A percentile compares a stretch with the other conserved stretches of the same genome.
phyloP scores from a whole-genome alignment of 176 grass and related monocot genomes.

The Calamus simplicifolius region DNA sequence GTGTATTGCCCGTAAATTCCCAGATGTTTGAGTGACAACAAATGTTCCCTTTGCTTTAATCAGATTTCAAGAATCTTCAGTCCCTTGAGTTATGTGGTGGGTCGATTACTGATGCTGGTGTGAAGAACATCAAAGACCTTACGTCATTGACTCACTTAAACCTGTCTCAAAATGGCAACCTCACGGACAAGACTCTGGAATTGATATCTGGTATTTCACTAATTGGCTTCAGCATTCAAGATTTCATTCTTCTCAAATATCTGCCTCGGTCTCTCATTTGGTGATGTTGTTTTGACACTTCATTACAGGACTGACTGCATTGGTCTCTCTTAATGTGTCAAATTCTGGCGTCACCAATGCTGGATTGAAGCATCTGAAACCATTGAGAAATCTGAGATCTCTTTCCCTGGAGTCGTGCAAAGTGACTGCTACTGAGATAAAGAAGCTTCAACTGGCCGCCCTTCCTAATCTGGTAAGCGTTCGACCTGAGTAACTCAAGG shows the following conservation, averaged over 20 bases:
- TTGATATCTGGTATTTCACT: constrained; percentile 51
- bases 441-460: constrained; percentile 65
- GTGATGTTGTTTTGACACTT: too few relatives aligned
- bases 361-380: constrained; percentile 77
- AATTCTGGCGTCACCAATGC: constrained; percentile 67
- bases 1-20: too few relatives aligned
- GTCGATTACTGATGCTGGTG: constrained; percentile 64
- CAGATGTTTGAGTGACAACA: neutral
- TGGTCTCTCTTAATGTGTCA: constrained; percentile 74
- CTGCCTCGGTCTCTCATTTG: too few relatives aligned
- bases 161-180: constrained; percentile 75
- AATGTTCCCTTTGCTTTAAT: constrained; percentile 2
- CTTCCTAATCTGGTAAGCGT: constrained; percentile 74
- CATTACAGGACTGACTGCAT: constrained; percentile 58
- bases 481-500: constrained; percentile 40
- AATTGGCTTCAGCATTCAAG: too few relatives aligned
- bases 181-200: constrained; percentile 79
- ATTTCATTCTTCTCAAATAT: too few relatives aligned
- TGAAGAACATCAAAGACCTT: constrained; percentile 97
- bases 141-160: constrained; percentile 65
- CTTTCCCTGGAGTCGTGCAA: constrained; percentile 78
- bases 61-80: constrained; percentile 86
- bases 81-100: constrained; percentile 88
- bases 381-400: constrained; percentile 57
- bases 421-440: constrained; percentile 69